Conservation (phyloP, 1,284 basidiomycete genomes). For the Entoloma clypeatum region DNA sequence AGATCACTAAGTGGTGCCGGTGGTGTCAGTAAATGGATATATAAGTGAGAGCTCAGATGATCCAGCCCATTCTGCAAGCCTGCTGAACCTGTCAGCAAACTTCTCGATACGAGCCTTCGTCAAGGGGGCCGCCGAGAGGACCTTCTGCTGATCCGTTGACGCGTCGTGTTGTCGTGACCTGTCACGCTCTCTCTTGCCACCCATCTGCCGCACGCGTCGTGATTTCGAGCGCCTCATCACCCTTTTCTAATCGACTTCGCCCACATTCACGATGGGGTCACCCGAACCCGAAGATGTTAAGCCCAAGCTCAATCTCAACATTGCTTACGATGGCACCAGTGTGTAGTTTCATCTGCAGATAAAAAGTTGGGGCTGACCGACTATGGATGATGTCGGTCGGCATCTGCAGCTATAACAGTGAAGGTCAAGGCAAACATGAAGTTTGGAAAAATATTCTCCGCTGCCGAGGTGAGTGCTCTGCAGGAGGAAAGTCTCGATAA, state of each 20-base stretch:
- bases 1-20: too few species aligned
- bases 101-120: too few species aligned
- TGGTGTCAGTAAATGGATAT: too few species aligned
- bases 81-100: too few species aligned
- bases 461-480: slow-evolving; percentile 50
- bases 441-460: slow-evolving; percentile 64
- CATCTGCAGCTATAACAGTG: slow-evolving; percentile 49
- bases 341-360: slow-evolving; percentile 16
- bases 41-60: too few species aligned
- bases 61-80: too few species aligned
- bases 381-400: slow-evolving; percentile 1
- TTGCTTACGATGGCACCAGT: slow-evolving; percentile 50
- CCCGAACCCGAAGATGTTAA: slow-evolving; percentile 61
- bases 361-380: slow-evolving; percentile 1
- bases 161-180: too few species aligned
- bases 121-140: too few species aligned
- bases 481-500: slow-evolving; percentile 3
- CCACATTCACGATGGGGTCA: slow-evolving; percentile 37
- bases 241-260: too few species aligned
- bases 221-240: too few species aligned
- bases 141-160: too few species aligned
- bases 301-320: slow-evolving; percentile 59
- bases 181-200: slow-evolving; percentile 2
- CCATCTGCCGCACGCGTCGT: too few species aligned
- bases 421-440: slow-evolving; percentile 60